A percentile compares a stretch with the other conserved stretches of the same genome.
phyloP scores from a whole-genome alignment of 208 protist genomes.

The Borovskyia barvae region DNA sequence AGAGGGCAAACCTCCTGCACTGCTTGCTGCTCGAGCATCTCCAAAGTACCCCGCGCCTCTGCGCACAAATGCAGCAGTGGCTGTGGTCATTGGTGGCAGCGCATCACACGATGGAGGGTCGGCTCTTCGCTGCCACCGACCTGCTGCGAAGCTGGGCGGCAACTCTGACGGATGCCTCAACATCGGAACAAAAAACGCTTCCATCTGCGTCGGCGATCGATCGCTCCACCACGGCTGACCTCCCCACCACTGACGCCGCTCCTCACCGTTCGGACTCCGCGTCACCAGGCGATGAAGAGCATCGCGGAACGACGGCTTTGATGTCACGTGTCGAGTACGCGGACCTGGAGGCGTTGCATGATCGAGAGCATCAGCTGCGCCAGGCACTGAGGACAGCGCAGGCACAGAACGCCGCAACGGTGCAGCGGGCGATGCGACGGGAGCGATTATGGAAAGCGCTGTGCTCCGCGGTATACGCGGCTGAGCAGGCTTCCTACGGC shows the following conservation, averaged over 20 bases:
- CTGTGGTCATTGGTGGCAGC: constrained; percentile 70
- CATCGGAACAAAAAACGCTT: no score
- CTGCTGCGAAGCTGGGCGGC: constrained; percentile 11
- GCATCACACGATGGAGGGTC: constrained; percentile 63
- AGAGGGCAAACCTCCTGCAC: constrained; percentile 56
- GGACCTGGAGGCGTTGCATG: constrained; percentile 35
- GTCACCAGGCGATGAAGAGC: no score
- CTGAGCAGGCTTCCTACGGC: constrained; percentile 53
- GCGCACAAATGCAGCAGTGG: constrained; percentile 57
- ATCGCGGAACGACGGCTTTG: no score
- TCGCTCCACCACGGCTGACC: no score
- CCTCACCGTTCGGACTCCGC: no score
- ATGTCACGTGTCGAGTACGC: constrained; percentile 23
- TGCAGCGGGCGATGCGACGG: constrained; percentile 25
- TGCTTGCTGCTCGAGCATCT: constrained; percentile 58
- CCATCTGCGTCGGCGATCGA: no score
- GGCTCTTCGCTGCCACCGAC: constrained; percentile 57
- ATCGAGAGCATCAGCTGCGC: constrained; percentile 38
- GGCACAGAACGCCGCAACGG: constrained; percentile 1
- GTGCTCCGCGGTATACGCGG: constrained; percentile 52
- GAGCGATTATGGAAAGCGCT: constrained; percentile 63
- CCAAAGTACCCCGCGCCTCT: constrained; percentile 25
- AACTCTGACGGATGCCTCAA: no score
- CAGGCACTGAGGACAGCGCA: constrained; percentile 13
- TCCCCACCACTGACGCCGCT: no score